phyloP scores from a whole-genome alignment of 306 rosid genomes.

The Hylodesmum podocarpum region DNA sequence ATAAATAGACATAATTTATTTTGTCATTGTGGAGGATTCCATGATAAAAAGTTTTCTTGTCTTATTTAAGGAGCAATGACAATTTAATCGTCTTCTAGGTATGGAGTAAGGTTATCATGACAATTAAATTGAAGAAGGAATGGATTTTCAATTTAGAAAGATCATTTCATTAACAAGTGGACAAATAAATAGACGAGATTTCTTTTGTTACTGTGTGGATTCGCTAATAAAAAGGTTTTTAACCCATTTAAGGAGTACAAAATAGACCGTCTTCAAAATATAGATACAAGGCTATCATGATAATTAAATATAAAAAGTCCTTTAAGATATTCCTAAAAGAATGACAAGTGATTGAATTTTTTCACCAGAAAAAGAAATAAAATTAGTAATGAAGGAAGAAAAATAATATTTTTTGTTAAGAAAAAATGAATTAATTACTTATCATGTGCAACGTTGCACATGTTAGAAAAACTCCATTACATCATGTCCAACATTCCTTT shows the following conservation, averaged over 20 bases:
- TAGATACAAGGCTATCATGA: neutral
- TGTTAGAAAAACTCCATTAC: too few relatives aligned
- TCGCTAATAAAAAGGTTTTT: neutral
- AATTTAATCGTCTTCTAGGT: too few relatives aligned
- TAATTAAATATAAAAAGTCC: neutral
- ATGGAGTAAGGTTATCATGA: too few relatives aligned
- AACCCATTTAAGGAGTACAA: neutral
- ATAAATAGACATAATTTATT: neutral
- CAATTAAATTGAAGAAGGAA: too few relatives aligned
- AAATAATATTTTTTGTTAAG: too few relatives aligned
- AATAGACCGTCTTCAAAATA: neutral
- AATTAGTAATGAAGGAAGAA: too few relatives aligned
- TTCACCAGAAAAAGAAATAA: too few relatives aligned
- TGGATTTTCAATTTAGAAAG: neutral
- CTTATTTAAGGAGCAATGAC: too few relatives aligned
- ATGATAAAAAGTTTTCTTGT: neutral
- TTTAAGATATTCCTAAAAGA: neutral
- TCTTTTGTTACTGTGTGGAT: neutral
- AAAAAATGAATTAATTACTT: too few relatives aligned
- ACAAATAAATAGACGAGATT: neutral
- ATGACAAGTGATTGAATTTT: neutral
- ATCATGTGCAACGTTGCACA: too few relatives aligned
- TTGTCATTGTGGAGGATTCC: neutral
- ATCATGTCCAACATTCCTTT: too few relatives aligned
- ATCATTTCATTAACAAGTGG: neutral